Conservation (phyloP, 148 eudicot genomes). For the Vaccinium vitisidaea region DNA sequence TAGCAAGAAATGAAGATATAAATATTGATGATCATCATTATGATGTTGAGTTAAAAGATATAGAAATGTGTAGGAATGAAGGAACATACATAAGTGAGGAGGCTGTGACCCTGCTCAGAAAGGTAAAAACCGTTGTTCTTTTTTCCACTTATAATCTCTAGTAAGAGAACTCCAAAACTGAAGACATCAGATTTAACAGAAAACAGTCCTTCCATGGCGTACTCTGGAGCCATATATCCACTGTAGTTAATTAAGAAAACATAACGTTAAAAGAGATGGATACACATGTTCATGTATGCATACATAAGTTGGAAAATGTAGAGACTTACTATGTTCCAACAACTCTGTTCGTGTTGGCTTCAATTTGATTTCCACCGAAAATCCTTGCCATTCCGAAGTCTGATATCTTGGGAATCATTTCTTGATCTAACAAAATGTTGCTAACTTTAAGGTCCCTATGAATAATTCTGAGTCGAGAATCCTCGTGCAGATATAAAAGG, state of each 20-base stretch:
- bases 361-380: constrained; percentile 13
- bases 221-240: constrained; percentile 21
- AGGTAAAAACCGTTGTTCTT: background rate
- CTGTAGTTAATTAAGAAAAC: background rate
- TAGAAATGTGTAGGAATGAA: background rate
- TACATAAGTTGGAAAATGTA: background rate
- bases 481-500: constrained; percentile 12
- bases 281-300: background rate
- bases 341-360: constrained; percentile 10
- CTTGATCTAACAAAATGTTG: background rate
- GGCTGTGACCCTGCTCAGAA: constrained; percentile 7
- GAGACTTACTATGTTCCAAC: constrained; percentile 18
- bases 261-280: background rate
- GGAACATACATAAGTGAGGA: background rate
- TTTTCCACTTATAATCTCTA: constrained; percentile 12
- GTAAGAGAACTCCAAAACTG: constrained; percentile 18
- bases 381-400: constrained; percentile 15
- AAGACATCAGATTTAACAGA: constrained; percentile 11
- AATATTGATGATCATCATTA: too few species aligned
- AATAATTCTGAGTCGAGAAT: constrained; percentile 20
- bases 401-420: background rate
- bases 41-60: background rate
- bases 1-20: background rate
- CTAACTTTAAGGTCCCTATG: constrained; percentile 9
- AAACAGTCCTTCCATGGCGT: constrained; percentile 6